Conservation (phyloP, 1,139 yeast genomes). For the Tardiomyces depauwii region DNA sequence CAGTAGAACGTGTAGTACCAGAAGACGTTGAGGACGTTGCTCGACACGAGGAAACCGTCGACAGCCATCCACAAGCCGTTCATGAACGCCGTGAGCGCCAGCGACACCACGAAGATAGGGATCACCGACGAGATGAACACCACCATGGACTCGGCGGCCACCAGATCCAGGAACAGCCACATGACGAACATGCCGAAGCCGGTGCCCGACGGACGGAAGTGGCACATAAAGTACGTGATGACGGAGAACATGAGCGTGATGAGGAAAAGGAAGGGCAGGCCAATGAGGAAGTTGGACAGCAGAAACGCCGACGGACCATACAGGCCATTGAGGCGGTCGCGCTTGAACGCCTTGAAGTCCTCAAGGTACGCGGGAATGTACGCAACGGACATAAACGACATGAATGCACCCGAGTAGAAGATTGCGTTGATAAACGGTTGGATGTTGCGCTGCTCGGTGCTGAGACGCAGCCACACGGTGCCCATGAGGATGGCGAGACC, state of each 20-base stretch:
- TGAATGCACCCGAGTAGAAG: conserved; percentile 34
- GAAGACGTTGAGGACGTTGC: conserved; percentile 27
- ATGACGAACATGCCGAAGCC: conserved; percentile 28
- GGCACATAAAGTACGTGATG: conserved; percentile 29
- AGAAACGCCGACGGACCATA: conserved; percentile 31
- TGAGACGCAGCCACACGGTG: conserved; percentile 32
- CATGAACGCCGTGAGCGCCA: conserved; percentile 32
- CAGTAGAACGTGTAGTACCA: conserved; percentile 34
- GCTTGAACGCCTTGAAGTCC: conserved; percentile 24
- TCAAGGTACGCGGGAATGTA: conserved; percentile 33
- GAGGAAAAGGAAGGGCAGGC: conserved; percentile 30
- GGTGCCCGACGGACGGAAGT: conserved; percentile 22
- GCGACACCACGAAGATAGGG: conserved; percentile 31
- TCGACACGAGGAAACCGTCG: conserved; percentile 31
- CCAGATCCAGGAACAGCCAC: conserved; percentile 31
- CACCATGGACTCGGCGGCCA: conserved; percentile 34
- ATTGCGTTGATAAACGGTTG: conserved; percentile 32
- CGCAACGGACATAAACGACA: conserved; percentile 36
- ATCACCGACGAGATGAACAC: conserved; percentile 26
- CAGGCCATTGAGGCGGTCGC: conserved; percentile 29
- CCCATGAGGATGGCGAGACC: conserved; percentile 34
- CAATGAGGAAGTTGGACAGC: conserved; percentile 29
- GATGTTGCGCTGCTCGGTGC: conserved; percentile 23
- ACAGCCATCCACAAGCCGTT: conserved; percentile 38
- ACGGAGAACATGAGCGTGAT: conserved; percentile 27